Evolutionary conservation across 331 rosid species (phyloP), one percentile per base, ranked within the genome.

Genomic region (Malus hybrid): DNA sequence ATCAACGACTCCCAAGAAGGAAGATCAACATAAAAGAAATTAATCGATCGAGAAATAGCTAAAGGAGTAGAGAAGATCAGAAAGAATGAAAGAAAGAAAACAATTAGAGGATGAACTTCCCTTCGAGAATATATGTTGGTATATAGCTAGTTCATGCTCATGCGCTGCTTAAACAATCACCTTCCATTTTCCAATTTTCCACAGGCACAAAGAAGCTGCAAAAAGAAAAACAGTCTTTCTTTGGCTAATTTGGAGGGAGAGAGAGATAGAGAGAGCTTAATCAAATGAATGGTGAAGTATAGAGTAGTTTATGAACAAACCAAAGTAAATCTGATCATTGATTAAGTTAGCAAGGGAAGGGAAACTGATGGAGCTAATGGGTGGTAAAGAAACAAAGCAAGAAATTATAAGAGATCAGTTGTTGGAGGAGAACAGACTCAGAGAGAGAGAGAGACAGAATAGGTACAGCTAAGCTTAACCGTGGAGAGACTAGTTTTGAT

Each of bases 1-100:
- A 52, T 68, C 60, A 48, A 76, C 70, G 52, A 77, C 77, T 81
- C 31, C 19, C 5, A 73, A 59, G 76, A 54, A 62, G 73, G 77
- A 59, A 61, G 69, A 72, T 55, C 20, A 52, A 52, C 57, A 52
- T 2, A 52, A 52, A 52, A 16, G 20, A 52, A 52, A 52, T 52
- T 52, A 52, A 16, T 52, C 57, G 57, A 6, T 52, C 20, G 78
- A 44, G 42, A 62, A 16, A 27, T 14, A 33, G 28, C 32, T n/a
- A 0, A 5, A 50, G 14, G 7, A 42, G 50, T 6, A 42, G 52
- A 5, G 46, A 71, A 65, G 42, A 69, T 71, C 32, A n/a, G 48
- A 69, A 69, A 72, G 34, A 69, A 32, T 76, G 60, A 73, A 64
- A 44, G 69, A 63, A 52, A 73, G 12, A 75, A 75, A 34, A 76